Evolutionary conservation across 1,284 basidiomycete species (phyloP), one percentile per base, ranked within the genome.

Genomic region (Pulveroboletus sp.): DNA sequence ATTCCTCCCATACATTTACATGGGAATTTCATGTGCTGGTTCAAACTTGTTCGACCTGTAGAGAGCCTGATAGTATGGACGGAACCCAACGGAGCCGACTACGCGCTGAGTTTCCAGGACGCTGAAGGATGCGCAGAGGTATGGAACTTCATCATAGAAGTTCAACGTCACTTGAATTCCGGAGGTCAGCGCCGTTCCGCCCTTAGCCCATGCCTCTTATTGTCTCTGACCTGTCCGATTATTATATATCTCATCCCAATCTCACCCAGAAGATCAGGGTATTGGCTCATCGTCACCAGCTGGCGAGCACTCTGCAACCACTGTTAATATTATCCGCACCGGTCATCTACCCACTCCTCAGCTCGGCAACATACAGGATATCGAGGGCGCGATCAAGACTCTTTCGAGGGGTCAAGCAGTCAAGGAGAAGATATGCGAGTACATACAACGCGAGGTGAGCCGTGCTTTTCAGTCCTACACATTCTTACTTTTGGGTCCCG

Each of bases 51-150:
- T 52, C 56, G 54, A 49, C 57, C 24, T 50, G 47, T 52, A 93
- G 96, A 98, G 63, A 99, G 97, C 3, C 82, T 99, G 46, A 98
- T 99, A 61, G 96, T 99, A 15, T 99, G 96, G 96, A 99, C 96
- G 2, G 96, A 98, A 71, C 92, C 91, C 1, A 89, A 94, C 62
- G 93, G 94, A 26, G 86, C 89, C 26, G 96, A 99, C 73, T 95
- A 97, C 73, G 97, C 97, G 4, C 79, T 99, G 50, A 97, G 94
- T 63, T 99, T 99, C 67, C 96, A 98, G 70, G 96, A 98, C 67
- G 84, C 93, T 1, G 92, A 96, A 60, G 97, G 96, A 36, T 99
- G 96, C 67, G 82, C 88, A 47, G 96, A 98, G 76, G 92, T 99
- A 48, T 99, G 96, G 96, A 90, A 90, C 65, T 99, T 99, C 72